Percentiles rank a stretch among this genome's conserved stretches.
Conservation (phyloP, 1,284 basidiomycete species). For the Rhodotorula sp. region DNA sequence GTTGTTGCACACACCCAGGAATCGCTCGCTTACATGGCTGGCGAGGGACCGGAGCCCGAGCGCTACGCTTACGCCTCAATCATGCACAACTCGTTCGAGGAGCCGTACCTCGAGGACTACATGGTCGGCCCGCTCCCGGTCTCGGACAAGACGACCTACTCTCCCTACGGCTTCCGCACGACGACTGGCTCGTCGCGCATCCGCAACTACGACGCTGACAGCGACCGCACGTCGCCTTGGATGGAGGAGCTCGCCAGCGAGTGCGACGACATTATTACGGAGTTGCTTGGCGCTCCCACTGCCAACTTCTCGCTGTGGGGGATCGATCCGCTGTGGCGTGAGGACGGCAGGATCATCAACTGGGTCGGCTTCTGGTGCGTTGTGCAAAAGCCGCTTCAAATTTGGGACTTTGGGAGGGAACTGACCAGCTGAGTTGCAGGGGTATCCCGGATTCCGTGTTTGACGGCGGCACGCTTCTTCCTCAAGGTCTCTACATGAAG, state of each 20-base stretch:
- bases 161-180: slow-evolving; percentile 19
- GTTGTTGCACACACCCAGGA: not conserved
- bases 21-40: slow-evolving; percentile 10
- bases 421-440: not conserved
- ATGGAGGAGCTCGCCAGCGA: slow-evolving; percentile 20
- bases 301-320: slow-evolving; percentile 5
- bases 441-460: slow-evolving; percentile 37
- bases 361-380: slow-evolving; percentile 25
- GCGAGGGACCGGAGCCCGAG: slow-evolving; percentile 33
- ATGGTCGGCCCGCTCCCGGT: slow-evolving; percentile 50
- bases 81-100: slow-evolving; percentile 35
- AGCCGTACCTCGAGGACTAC: slow-evolving; percentile 46
- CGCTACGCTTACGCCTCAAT: slow-evolving; percentile 47
- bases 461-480: slow-evolving; percentile 47
- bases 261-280: slow-evolving; percentile 46
- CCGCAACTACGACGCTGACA: slow-evolving; percentile 43
- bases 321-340: slow-evolving; percentile 48
- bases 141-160: slow-evolving; percentile 27
- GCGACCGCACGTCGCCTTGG: slow-evolving; percentile 19
- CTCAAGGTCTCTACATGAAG: slow-evolving; percentile 45
- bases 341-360: slow-evolving; percentile 36
- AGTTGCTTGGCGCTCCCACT: slow-evolving; percentile 39
- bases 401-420: too few relatives aligned
- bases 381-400: too few relatives aligned
- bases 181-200: slow-evolving; percentile 41